phyloP scores from a whole-genome alignment of 2,329 filamentous ascomycete genomes.

The Alternaria angustiovoidea region DNA sequence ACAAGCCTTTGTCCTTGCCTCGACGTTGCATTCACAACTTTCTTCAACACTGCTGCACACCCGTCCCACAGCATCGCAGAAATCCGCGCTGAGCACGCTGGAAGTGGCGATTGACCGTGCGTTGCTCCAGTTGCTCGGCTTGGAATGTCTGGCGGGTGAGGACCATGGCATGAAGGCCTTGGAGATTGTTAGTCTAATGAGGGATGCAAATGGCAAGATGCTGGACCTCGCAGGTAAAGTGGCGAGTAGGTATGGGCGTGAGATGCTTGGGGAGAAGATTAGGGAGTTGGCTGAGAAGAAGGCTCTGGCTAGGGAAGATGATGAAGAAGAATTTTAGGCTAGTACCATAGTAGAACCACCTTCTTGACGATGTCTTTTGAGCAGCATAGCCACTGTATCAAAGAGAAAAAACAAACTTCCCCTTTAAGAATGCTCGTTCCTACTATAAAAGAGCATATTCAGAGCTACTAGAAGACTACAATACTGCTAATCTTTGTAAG shows the following conservation, averaged over 20 bases:
- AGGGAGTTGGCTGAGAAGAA: conserved; percentile 79
- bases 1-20: conserved; percentile 80
- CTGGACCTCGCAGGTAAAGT: conserved; percentile 90
- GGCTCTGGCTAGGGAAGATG: conserved; percentile 62
- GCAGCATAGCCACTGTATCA: too few species aligned
- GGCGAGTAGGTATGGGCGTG: conserved; percentile 81
- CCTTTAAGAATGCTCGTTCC: too few species aligned
- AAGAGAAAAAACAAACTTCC: too few species aligned
- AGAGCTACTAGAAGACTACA: too few species aligned
- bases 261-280: conserved; percentile 89
- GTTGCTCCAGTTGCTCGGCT: conserved; percentile 84
- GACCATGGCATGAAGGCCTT: conserved; percentile 93
- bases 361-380: background rate
- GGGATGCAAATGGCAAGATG: conserved; percentile 86
- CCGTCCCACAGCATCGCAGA: conserved; percentile 69
- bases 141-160: conserved; percentile 91
- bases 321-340: conserved; percentile 22
- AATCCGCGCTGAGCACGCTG: conserved; percentile 70
- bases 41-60: conserved; percentile 77
- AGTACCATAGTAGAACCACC: background rate
- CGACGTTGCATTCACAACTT: conserved; percentile 75
- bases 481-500: too few species aligned
- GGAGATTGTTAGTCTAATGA: conserved; percentile 87
- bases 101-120: conserved; percentile 91
- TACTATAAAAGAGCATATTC: too few species aligned